These are phyloP conservation scores for Amanita fuliginea DNA, from an alignment of 768 basidiomycete genomes.

Conservation along the genomic window DNA sequence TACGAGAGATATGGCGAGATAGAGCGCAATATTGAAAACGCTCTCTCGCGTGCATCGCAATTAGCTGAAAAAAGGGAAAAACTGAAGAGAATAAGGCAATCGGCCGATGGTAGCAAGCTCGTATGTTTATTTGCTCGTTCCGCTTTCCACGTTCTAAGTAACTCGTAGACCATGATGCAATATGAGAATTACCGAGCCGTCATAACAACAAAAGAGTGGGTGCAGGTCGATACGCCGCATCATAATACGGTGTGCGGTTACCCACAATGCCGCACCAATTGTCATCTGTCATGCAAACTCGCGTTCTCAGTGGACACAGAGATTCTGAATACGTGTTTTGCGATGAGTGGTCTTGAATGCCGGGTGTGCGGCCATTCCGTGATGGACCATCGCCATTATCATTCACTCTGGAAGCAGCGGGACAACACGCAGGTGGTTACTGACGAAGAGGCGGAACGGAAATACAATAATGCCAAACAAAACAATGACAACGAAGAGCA, in stretches of 20 bases:
- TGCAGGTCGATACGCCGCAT: background rate
- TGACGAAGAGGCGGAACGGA: background rate
- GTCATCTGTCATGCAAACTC: background rate
- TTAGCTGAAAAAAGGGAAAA: background rate
- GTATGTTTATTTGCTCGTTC: background rate
- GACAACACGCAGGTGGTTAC: background rate
- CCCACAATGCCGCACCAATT: background rate
- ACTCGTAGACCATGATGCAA: background rate
- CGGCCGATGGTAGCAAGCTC: background rate
- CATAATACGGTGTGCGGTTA: background rate
- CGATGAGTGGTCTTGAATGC: background rate
- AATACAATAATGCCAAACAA: background rate
- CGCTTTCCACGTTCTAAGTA: background rate
- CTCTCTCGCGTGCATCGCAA: conserved; percentile 7
- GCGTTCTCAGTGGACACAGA: background rate
- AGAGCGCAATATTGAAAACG: conserved; percentile 2
- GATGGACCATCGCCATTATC: background rate
- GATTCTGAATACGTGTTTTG: background rate
- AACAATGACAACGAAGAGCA: background rate
- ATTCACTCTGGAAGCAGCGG: background rate
- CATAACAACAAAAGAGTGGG: background rate
- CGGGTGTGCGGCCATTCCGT: background rate
- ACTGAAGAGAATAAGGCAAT: background rate
- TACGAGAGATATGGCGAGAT: conserved; percentile 5
- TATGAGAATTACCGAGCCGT: background rate